Evolutionary conservation across 2,329 filamentous ascomycete genomes (phyloP).

Genomic region (Ascochyta rabiei): DNA sequence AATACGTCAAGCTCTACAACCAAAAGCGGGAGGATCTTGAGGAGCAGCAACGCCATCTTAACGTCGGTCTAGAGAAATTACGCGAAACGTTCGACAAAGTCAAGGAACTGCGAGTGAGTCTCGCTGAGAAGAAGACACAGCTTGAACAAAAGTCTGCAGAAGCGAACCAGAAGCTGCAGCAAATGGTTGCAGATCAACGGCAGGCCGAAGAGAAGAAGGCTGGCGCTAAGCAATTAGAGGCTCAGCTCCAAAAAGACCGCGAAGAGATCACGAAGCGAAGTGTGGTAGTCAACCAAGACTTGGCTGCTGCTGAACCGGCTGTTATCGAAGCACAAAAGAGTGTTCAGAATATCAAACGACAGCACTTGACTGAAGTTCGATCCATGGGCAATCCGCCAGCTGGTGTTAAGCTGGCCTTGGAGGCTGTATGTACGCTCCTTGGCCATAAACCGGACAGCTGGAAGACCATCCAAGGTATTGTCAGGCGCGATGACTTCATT

Average conservation of each 20-base stretch:
- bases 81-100: slow-evolving; percentile 98
- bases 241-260: slow-evolving; percentile 85
- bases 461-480: slow-evolving; percentile 87
- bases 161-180: slow-evolving; percentile 95
- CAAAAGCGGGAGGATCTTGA: slow-evolving; percentile 98
- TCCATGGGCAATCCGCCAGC: slow-evolving; percentile 93
- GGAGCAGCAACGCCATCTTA: slow-evolving; percentile 97
- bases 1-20: slow-evolving; percentile 96
- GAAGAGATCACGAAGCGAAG: slow-evolving; percentile 81
- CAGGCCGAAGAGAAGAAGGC: slow-evolving; percentile 92
- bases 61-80: slow-evolving; percentile 96
- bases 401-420: slow-evolving; percentile 88
- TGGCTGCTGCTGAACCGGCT: slow-evolving; percentile 90
- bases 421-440: slow-evolving; percentile 94
- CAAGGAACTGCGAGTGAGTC: slow-evolving; percentile 83
- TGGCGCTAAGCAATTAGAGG: slow-evolving; percentile 87
- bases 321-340: slow-evolving; percentile 92
- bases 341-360: slow-evolving; percentile 97
- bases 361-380: slow-evolving; percentile 95
- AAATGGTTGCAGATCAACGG: slow-evolving; percentile 94
- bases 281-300: slow-evolving; percentile 83
- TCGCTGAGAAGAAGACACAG: slow-evolving; percentile 93
- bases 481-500: slow-evolving; percentile 95
- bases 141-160: slow-evolving; percentile 92
- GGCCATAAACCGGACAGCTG: slow-evolving; percentile 89